Evolutionary conservation across 2,329 filamentous ascomycete species (phyloP), one percentile per base, ranked within the genome.

Genomic region (Fusarium humuli): DNA sequence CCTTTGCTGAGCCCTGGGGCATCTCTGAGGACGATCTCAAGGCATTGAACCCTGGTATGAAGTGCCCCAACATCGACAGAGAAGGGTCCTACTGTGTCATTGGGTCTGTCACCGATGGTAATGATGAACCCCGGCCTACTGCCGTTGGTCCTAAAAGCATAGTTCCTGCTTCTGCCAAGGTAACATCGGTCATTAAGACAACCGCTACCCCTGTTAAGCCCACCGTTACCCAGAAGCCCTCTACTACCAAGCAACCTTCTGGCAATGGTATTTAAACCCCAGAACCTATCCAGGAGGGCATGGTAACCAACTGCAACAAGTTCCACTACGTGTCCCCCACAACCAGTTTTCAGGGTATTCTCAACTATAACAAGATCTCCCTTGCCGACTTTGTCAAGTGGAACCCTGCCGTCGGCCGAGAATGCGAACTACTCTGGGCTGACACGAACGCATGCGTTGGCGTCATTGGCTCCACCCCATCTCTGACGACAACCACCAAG

Each of bases 301-400:
- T 65, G 46, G 27, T 44, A 1, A n/a, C 16, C 0, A 63, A 40
- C 40, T 65, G 59, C 22, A 63, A 65, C 13, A 63, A 63, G 5
- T 65, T 65, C 13, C 52, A 65, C 13, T 18, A n/a, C 5, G 6
- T 65, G 2, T 4, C 1, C 0, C 3, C 25, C 5, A 57, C 30
- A 0, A 57, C 58, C 12, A 57, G 37, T 7, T 65, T 50, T 4
- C 32, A 42, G n/a, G 32, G n/a, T 4, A 46, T 65, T 22, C 37
- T 56, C 1, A 25, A 57, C 16, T 23, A 50, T 2, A 22, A 64
- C 4, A 62, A 62, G 30, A 64, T 64, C 13, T 47, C 61, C 0
- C 45, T 64, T 2, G 2, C 23, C 27, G 27, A 64, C 7, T 64
- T 64, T 16, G 3, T 40, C 13, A 50, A 62, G 23, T 64, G 57